Percentiles rank a stretch among this genome's conserved stretches.
These are phyloP conservation scores for Pythium pyrilobum DNA, from an alignment of 352 stramenopile species.

Conservation along the genomic window DNA sequence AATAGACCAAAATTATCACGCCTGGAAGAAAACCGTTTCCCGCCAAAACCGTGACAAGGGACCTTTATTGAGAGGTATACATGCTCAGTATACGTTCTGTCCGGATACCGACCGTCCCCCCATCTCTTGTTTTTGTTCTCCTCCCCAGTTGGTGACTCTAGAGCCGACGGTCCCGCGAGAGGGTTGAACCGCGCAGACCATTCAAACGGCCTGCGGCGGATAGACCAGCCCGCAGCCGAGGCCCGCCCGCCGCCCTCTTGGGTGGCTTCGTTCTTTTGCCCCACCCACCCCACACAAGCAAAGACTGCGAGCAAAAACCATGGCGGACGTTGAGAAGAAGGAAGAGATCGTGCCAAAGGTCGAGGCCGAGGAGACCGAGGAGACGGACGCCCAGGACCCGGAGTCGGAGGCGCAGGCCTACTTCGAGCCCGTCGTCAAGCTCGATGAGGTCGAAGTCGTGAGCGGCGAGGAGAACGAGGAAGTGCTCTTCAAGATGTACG, in stretches of 20 bases:
- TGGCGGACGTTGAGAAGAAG: slow-evolving; percentile 52
- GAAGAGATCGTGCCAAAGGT: slow-evolving; percentile 62
- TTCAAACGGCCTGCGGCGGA: slow-evolving; percentile 18
- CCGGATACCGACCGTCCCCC: slow-evolving; percentile 1
- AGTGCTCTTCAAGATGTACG: slow-evolving; percentile 89
- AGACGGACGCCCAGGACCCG: slow-evolving; percentile 48
- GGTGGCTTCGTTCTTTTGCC: not conserved
- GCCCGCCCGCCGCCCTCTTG: too few relatives aligned
- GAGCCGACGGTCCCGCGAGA: slow-evolving; percentile 6
- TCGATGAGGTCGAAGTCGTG: slow-evolving; percentile 94
- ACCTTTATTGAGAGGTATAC: slow-evolving; percentile 13
- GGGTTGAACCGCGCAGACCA: slow-evolving; percentile 23
- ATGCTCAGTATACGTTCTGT: not conserved
- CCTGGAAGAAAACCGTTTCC: not conserved
- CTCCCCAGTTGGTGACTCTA: slow-evolving; percentile 9
- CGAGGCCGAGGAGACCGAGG: slow-evolving; percentile 32
- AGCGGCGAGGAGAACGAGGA: slow-evolving; percentile 98
- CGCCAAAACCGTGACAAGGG: not conserved
- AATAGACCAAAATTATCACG: slow-evolving; percentile 7
- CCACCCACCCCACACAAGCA: slow-evolving; percentile 6
- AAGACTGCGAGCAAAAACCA: slow-evolving; percentile 11
- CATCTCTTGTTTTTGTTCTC: slow-evolving; percentile 1
- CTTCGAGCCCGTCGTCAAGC: slow-evolving; percentile 86
- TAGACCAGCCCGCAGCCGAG: not conserved
- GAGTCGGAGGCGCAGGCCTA: slow-evolving; percentile 84